Percentiles rank a stretch among this genome's conserved stretches.
Conservation (phyloP, 768 basidiomycete genomes). For the Russula sp. region DNA sequence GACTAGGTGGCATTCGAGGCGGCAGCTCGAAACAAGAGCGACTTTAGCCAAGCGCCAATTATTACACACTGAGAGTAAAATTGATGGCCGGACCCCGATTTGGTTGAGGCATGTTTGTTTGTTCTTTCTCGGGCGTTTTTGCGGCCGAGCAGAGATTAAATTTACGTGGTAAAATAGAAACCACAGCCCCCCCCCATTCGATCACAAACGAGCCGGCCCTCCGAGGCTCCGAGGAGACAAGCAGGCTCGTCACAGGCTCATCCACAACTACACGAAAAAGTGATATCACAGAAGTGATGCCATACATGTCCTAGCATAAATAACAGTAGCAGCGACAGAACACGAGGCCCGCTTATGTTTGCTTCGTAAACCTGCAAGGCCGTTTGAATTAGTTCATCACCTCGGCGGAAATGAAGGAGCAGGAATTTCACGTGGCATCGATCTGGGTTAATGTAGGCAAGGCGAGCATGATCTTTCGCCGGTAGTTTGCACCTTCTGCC, state of each 20-base stretch:
- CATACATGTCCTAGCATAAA: constrained; percentile 12
- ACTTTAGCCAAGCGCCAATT: background rate
- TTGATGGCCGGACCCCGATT: constrained; percentile 11
- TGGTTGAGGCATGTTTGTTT: background rate
- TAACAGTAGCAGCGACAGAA: constrained; percentile 1
- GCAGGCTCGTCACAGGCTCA: background rate
- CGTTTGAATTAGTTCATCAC: background rate
- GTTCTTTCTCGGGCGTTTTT: background rate
- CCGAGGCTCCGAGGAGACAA: background rate
- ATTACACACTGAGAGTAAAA: background rate
- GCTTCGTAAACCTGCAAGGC: constrained; percentile 19
- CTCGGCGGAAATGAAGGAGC: constrained; percentile 8
- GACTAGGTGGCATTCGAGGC: background rate
- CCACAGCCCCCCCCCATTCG: background rate
- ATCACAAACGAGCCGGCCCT: background rate
- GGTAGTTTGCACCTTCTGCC: constrained; percentile 68
- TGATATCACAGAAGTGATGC: constrained; percentile 6
- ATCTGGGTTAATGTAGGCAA: constrained; percentile 89
- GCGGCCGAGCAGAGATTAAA: background rate
- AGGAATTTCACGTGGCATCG: constrained; percentile 83
- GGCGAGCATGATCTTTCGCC: constrained; percentile 83
- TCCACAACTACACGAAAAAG: background rate
- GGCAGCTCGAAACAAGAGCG: constrained; percentile 8
- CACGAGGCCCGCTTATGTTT: constrained; percentile 14
- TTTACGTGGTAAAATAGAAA: background rate